Conservation (phyloP, 129 eudicot species). For the Saussurea involucrata region DNA sequence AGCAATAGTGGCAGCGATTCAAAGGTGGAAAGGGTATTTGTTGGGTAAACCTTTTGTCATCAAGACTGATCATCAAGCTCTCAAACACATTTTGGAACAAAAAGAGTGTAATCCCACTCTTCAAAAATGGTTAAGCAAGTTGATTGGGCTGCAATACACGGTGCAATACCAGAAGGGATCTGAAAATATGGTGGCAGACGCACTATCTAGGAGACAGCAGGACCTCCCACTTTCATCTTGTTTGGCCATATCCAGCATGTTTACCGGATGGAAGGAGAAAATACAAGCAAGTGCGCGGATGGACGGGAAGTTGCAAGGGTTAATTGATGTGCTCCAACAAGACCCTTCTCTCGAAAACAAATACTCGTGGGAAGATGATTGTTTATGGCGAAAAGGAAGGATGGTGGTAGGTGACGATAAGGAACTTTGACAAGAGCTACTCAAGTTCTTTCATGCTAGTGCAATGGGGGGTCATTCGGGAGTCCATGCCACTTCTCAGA, state of each 20-base stretch:
- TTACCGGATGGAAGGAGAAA: not conserved
- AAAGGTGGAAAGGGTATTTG: too few species aligned
- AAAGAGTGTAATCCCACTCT: too few species aligned
- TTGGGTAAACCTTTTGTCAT: too few species aligned
- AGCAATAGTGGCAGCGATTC: too few species aligned
- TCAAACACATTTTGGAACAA: too few species aligned
- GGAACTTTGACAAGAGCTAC: not conserved
- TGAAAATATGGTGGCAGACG: not conserved
- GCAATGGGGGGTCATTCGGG: slow-evolving; percentile 17
- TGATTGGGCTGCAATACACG: too few species aligned
- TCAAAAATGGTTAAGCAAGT: too few species aligned
- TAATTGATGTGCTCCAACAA: not conserved
- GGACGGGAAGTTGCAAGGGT: not conserved
- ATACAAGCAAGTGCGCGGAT: not conserved
- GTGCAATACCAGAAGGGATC: not conserved
- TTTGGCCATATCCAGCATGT: not conserved
- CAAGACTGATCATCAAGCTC: too few species aligned
- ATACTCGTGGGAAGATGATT: not conserved
- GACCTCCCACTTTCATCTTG: not conserved
- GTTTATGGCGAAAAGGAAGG: not conserved
- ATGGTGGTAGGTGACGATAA: not conserved
- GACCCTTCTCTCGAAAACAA: not conserved
- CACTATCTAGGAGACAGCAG: not conserved
- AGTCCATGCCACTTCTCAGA: not conserved
- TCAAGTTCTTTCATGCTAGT: not conserved